Base-by-base conservation (phyloP, 129 eudicot species). In the Helianthus annuus region DNA sequence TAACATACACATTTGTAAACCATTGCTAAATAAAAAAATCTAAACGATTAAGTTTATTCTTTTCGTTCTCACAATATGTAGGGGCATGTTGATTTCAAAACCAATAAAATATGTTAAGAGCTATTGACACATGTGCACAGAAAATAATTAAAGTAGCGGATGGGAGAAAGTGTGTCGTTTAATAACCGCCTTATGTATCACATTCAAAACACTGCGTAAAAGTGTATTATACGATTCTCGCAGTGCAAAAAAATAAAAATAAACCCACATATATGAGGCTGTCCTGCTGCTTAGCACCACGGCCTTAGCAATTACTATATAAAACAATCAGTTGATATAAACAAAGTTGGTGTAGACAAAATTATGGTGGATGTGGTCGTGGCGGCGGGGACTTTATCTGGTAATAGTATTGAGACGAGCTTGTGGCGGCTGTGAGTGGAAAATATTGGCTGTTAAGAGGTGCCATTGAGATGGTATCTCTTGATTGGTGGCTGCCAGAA, bases 381-480 rank as follows among this genome's bases (percentile, higher is more conserved):
- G 62, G 62, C 3, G 80, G 77, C 5, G 32, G 32, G 32, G 81
- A 82, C 1, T 82, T 83, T 49, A 74, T 77, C 71, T 86, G 84
- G 71, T 80, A 80, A 46, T 73, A 86, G 81, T 80, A 82, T 52
- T 84, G 89, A 2, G 89, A 53, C 16, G 63, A 52, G 64, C 68
- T 76, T 2, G 81, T 8, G 24, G 79, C 42, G n/a, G 85, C 32
- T 34, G 73, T 53, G 64, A 73, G 9, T 40, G 82, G 73, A 79
- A 81, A 46, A 48, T 59, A 70, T 66, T 69, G 79, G 54, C 27
- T 57, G 71, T 52, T 78, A 66, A 76, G 66, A 44, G 83, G 66
- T 17, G 46, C 38, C 48, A 62, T 38, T 70, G 73, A 69, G 49
- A 72, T 72, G 52, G 79, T 67, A 14, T 54, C 76, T 61, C 68